Evolutionary conservation across 371 early-diverging fungal species (phyloP).

Genomic region (Syncephalastrum racemosum): DNA sequence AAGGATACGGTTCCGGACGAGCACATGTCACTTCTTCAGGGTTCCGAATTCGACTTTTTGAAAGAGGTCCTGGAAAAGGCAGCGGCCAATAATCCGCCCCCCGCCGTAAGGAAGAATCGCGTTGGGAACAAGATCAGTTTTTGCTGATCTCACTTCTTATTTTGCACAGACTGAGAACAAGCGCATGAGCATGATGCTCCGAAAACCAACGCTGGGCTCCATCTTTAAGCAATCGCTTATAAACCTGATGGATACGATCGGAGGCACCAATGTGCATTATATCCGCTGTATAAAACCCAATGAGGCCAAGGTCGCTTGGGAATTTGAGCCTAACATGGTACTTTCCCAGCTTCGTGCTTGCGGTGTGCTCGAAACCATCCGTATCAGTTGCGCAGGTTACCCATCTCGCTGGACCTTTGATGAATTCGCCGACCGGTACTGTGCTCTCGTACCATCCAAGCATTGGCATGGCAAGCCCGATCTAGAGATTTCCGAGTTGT

Average conservation of each 20-base stretch:
- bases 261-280: slow-evolving; percentile 91
- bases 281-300: slow-evolving; percentile 98
- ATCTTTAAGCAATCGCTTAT: slow-evolving; percentile 80
- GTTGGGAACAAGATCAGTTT: not conserved
- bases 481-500: slow-evolving; percentile 52
- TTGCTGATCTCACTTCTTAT: no score
- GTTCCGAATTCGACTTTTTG: slow-evolving; percentile 72
- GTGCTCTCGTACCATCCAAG: slow-evolving; percentile 73
- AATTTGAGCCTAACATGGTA: slow-evolving; percentile 90
- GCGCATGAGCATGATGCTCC: slow-evolving; percentile 52
- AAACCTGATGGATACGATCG: slow-evolving; percentile 91
- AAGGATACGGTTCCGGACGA: slow-evolving; percentile 97
- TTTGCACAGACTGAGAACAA: slow-evolving; percentile 30
- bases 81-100: slow-evolving; percentile 46
- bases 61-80: slow-evolving; percentile 68
- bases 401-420: slow-evolving; percentile 90
- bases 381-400: slow-evolving; percentile 98
- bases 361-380: slow-evolving; percentile 99
- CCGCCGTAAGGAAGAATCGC: slow-evolving; percentile 17
- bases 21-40: slow-evolving; percentile 71
- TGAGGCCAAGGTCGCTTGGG: slow-evolving; percentile 85
- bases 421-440: slow-evolving; percentile 93
- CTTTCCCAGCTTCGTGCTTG: slow-evolving; percentile 96
- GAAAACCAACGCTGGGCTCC: slow-evolving; percentile 87
- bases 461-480: slow-evolving; percentile 58